These are phyloP conservation scores for Pycnococcus provasolii DNA, from an alignment of 139 green algal species.

Conservation along the genomic window DNA sequence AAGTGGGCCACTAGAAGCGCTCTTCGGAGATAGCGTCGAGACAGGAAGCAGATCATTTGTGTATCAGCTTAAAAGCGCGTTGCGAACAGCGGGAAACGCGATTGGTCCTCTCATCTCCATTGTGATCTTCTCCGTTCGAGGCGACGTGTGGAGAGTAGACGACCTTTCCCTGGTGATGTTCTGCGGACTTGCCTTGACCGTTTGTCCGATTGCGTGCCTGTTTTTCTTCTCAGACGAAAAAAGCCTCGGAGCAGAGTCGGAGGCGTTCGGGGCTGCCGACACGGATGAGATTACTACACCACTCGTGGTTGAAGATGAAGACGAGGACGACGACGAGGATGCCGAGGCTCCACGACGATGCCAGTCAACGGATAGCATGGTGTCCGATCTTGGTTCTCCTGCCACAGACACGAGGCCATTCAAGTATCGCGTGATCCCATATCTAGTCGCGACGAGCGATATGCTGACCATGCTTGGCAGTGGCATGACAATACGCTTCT, in stretches of 20 bases:
- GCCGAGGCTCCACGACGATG: no score
- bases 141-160: not conserved
- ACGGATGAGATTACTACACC: not conserved
- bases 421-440: conserved; percentile 5
- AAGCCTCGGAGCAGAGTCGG: conserved; percentile 8
- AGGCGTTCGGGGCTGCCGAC: not conserved
- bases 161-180: conserved; percentile 6
- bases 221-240: conserved; percentile 12
- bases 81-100: not conserved
- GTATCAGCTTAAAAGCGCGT: not conserved
- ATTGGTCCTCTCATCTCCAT: not conserved
- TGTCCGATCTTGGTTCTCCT: no score
- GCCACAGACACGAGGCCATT: not conserved
- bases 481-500: conserved; percentile 19
- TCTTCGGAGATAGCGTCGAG: not conserved
- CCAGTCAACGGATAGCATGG: not conserved
- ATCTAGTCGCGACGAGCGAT: not conserved
- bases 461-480: conserved; percentile 6
- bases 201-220: not conserved
- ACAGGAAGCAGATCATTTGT: not conserved
- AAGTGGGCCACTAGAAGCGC: not conserved
- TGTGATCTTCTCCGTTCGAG: not conserved
- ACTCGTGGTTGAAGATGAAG: no score
- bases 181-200: not conserved
- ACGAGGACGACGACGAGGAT: no score